phyloP scores from a whole-genome alignment of 306 rosid genomes.

The Trifolium dubium region DNA sequence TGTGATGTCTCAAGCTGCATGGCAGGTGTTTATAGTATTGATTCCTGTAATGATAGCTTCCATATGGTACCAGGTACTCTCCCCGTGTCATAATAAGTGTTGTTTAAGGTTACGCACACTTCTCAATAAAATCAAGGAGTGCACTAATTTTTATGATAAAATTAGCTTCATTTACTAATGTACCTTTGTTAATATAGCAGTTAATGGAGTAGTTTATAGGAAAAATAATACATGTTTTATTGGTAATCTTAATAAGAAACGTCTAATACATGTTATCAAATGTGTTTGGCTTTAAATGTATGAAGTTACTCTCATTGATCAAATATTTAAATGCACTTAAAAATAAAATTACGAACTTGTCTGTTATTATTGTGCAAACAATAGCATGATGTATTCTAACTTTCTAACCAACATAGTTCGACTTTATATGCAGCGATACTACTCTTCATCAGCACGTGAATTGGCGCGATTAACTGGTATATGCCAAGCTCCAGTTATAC shows the following conservation, averaged over 20 bases:
- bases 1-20: constrained; percentile 52
- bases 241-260: neutral
- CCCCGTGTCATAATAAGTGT: neutral
- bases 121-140: neutral
- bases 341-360: neutral
- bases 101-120: neutral
- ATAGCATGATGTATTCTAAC: neutral
- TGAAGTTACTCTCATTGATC: neutral
- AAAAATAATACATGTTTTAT: too few relatives aligned
- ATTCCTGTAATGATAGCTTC: constrained; percentile 53
- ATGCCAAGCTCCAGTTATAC: constrained; percentile 90
- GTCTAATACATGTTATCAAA: neutral
- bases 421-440: constrained; percentile 60
- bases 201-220: too few relatives aligned
- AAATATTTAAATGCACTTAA: constrained; percentile 27
- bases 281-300: neutral
- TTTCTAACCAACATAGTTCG: constrained; percentile 6
- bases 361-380: neutral
- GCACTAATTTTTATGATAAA: neutral
- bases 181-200: neutral
- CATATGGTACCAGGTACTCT: constrained; percentile 51
- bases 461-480: constrained; percentile 76
- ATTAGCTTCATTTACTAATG: neutral
- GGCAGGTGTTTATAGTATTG: constrained; percentile 50
- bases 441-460: constrained; percentile 71